These are phyloP conservation scores for Gracilaria gracilis DNA, from an alignment of 23 red algal species.

Conservation along the genomic window DNA sequence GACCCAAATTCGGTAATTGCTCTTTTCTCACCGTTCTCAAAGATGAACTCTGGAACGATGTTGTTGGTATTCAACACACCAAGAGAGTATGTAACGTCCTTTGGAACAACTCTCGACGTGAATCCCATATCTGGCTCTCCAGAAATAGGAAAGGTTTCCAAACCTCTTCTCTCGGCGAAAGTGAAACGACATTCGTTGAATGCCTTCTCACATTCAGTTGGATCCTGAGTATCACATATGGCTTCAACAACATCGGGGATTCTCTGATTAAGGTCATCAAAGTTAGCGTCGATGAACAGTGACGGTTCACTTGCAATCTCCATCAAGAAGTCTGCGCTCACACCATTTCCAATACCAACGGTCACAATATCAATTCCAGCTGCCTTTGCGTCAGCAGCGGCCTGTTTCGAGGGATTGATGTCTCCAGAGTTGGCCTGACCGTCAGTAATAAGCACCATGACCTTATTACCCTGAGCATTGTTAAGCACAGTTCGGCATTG, in stretches of 20 bases:
- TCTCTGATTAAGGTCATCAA: background rate
- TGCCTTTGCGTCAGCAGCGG: background rate
- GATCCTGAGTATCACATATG: background rate
- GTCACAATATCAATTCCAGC: slow-evolving; percentile 7
- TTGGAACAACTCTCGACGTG: slow-evolving; percentile 9
- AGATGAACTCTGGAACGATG: slow-evolving; percentile 5
- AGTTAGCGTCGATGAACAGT: background rate
- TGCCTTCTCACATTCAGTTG: slow-evolving; percentile 27
- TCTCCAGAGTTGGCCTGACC: background rate
- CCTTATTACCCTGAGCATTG: background rate
- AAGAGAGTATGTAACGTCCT: background rate
- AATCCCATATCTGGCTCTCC: slow-evolving; percentile 17
- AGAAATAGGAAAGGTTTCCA: background rate
- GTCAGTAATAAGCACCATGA: slow-evolving; percentile 4
- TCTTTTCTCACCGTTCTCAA: background rate
- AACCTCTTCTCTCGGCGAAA: background rate
- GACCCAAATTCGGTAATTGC: slow-evolving; percentile 27
- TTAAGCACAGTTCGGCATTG: background rate
- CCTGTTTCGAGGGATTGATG: background rate
- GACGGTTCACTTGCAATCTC: background rate
- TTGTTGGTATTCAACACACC: slow-evolving; percentile 11
- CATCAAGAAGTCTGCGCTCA: background rate
- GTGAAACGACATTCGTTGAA: slow-evolving; percentile 7
- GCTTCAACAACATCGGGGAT: background rate
- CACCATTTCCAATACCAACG: background rate